Percentiles rank a stretch among this genome's conserved stretches.
Conservation (phyloP, 306 rosid species). For the apple (Malus domestica) region ASM211411v1 NC_041794.1:30385001-30385500, state of each 20-base stretch:
- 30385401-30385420: neutral
- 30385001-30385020: too few relatives aligned
- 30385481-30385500: neutral
- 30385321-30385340: neutral
- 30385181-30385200: neutral
- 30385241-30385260: neutral
- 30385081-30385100: too few relatives aligned
- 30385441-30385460: neutral
- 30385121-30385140: too few relatives aligned
- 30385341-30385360: neutral
- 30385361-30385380: neutral
- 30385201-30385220: neutral
- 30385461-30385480: neutral
- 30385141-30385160: too few relatives aligned
- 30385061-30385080: neutral
- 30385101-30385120: too few relatives aligned
- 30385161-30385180: neutral
- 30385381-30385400: neutral
- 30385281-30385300: neutral
- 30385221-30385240: neutral
- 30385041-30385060: too few relatives aligned
- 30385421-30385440: neutral
- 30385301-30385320: neutral
- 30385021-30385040: too few relatives aligned
- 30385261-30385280: slow-evolving; percentile 12